Evolutionary conservation across 352 stramenopile genomes (phyloP).

Genomic region (Phytopythium chamaehyphon): DNA sequence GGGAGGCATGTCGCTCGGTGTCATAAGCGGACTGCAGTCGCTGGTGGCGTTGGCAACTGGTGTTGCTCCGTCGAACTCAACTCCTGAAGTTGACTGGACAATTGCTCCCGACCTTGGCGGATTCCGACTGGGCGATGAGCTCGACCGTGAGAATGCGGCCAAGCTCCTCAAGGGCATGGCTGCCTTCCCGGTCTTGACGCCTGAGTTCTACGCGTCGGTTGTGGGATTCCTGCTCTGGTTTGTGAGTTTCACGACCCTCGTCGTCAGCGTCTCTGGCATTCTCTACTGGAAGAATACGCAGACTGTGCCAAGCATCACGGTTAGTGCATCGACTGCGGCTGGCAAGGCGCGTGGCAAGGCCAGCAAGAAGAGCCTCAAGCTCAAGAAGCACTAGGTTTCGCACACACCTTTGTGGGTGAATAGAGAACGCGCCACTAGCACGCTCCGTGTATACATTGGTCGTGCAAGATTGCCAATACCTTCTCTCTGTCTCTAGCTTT

Average conservation of each 20-base stretch:
- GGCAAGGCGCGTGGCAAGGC: constrained; percentile 37
- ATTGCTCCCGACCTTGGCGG: constrained; percentile 42
- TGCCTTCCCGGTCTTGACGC: constrained; percentile 54
- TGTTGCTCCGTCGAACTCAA: neutral
- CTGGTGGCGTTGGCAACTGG: constrained; percentile 16
- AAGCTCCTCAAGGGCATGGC: constrained; percentile 63
- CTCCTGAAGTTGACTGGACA: constrained; percentile 8
- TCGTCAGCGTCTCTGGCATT: constrained; percentile 57
- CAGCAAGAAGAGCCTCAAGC: constrained; percentile 61
- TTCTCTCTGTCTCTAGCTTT: constrained; percentile 1
- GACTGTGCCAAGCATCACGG: constrained; percentile 18
- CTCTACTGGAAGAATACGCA: constrained; percentile 72
- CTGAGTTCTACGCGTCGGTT: constrained; percentile 50
- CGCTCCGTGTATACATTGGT: neutral
- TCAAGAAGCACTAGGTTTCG: constrained; percentile 46
- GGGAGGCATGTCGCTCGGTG: constrained; percentile 41
- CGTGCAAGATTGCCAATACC: constrained; percentile 2
- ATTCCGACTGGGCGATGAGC: constrained; percentile 51
- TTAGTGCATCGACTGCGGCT: constrained; percentile 6
- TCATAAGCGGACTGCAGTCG: constrained; percentile 29
- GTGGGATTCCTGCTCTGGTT: constrained; percentile 79
- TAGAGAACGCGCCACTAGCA: constrained; percentile 1
- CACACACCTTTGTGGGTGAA: neutral
- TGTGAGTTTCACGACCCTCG: constrained; percentile 49
- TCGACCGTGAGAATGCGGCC: constrained; percentile 36